phyloP scores from a whole-genome alignment of 169 alveolate genomes.

The Theileria orientalis region DNA sequence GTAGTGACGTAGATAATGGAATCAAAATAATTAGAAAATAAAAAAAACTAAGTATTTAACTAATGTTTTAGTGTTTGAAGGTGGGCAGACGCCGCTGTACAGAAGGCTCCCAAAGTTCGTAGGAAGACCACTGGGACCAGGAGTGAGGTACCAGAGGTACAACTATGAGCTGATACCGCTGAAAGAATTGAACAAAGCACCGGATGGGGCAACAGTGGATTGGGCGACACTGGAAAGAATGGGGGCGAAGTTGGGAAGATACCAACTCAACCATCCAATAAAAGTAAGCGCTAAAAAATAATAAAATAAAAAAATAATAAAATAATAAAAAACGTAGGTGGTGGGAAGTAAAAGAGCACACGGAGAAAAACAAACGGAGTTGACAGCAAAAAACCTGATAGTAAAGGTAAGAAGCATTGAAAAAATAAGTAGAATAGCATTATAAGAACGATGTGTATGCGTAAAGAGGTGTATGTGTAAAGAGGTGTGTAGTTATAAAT shows the following conservation, averaged over 20 bases:
- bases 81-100: slow-evolving; percentile 79
- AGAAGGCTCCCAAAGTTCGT: slow-evolving; percentile 76
- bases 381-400: slow-evolving; percentile 66
- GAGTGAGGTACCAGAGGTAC: slow-evolving; percentile 62
- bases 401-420: slow-evolving; percentile 62
- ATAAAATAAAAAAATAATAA: background rate
- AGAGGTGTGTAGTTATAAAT: no score
- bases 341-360: slow-evolving; percentile 53
- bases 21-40: background rate
- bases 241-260: slow-evolving; percentile 72
- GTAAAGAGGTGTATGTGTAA: no score
- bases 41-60: slow-evolving; percentile 2
- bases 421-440: slow-evolving; percentile 9
- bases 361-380: slow-evolving; percentile 36
- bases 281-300: slow-evolving; percentile 62
- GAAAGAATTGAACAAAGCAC: slow-evolving; percentile 64
- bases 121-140: slow-evolving; percentile 76
- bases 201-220: slow-evolving; percentile 68
- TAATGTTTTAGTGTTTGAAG: slow-evolving; percentile 68
- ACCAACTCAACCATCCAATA: slow-evolving; percentile 72
- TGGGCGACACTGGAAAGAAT: slow-evolving; percentile 73
- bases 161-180: slow-evolving; percentile 72
- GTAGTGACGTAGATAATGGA: background rate
- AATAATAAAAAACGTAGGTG: slow-evolving; percentile 1
- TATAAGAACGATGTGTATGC: no score